Percentiles rank a stretch among this genome's conserved stretches.
These are phyloP conservation scores for Amanita pseudoporphyria DNA, from an alignment of 768 basidiomycete species.

Conservation along the genomic window DNA sequence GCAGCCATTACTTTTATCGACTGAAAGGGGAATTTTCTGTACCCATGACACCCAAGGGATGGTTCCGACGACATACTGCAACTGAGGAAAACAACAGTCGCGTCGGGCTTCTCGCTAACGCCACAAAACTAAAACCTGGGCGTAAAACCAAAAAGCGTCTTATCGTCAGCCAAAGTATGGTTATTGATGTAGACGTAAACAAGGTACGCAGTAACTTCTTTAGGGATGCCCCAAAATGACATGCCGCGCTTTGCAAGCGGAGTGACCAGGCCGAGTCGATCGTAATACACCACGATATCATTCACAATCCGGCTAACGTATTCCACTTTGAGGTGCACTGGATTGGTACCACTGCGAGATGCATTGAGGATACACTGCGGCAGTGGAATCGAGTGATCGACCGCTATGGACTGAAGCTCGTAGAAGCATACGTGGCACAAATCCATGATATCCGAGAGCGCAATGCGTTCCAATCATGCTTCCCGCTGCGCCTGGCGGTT, in stretches of 20 bases:
- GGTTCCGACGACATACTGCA: constrained; percentile 56
- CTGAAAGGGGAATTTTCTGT: constrained; percentile 68
- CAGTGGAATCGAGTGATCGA: constrained; percentile 79
- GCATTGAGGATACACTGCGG: constrained; percentile 81
- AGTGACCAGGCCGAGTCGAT: constrained; percentile 86
- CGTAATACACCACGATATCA: constrained; percentile 86
- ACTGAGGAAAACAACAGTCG: constrained; percentile 27
- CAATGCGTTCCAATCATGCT: constrained; percentile 89
- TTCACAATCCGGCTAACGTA: constrained; percentile 89
- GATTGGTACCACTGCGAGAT: constrained; percentile 89
- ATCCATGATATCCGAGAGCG: constrained; percentile 79
- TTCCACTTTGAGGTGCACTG: constrained; percentile 98
- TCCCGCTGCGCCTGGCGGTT: constrained; percentile 68
- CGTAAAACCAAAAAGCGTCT: constrained; percentile 48
- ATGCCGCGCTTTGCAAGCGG: constrained; percentile 28
- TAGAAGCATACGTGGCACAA: constrained; percentile 89
- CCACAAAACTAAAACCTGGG: constrained; percentile 24
- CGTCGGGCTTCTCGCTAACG: constrained; percentile 24
- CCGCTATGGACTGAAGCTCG: constrained; percentile 81
- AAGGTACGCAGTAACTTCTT: constrained; percentile 35
- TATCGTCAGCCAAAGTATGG: constrained; percentile 81
- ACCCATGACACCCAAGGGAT: constrained; percentile 59
- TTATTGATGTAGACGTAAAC: constrained; percentile 77
- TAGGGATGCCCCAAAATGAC: constrained; percentile 4
- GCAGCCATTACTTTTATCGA: constrained; percentile 83